Percentiles rank a stretch among this genome's conserved stretches.
Conservation (phyloP, 257 asterid species). For the Fraxinus quadrangulata region DNA sequence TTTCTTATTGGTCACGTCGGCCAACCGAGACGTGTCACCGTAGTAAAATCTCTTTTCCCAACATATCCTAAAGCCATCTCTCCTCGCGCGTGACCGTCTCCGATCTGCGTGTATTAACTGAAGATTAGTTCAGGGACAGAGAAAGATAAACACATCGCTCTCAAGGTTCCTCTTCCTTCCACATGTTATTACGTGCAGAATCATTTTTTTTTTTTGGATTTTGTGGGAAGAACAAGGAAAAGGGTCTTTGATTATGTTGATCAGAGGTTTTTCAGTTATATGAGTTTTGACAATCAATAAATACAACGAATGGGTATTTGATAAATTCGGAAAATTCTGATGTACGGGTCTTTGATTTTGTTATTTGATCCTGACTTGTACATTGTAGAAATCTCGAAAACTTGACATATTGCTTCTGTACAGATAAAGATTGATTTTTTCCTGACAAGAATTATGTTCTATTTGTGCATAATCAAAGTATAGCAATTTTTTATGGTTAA, state of each 20-base stretch:
- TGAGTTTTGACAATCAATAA: background rate
- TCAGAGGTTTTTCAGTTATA: background rate
- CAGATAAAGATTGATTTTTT: background rate
- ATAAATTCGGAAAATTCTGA: background rate
- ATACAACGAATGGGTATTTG: background rate
- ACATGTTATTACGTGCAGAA: background rate
- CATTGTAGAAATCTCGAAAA: background rate
- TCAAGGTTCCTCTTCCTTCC: conserved; percentile 24
- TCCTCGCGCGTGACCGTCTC: conserved; percentile 21
- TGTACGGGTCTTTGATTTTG: background rate
- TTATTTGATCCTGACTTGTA: background rate
- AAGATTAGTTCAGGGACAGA: conserved; percentile 21
- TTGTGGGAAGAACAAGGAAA: background rate
- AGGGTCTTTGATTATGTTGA: background rate
- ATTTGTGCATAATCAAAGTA: background rate
- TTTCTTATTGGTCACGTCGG: conserved; percentile 19
- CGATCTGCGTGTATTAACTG: conserved; percentile 38
- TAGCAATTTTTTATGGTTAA: background rate
- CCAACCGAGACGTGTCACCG: conserved; percentile 33
- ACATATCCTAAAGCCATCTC: background rate
- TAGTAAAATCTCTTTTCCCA: background rate
- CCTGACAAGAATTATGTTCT: background rate
- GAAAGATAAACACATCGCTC: conserved; percentile 19
- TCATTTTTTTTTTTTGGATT: background rate
- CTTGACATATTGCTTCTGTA: background rate